Base-by-base conservation (phyloP, 2,329 filamentous ascomycete species). In the Westerdykella aurantiaca region DNA sequence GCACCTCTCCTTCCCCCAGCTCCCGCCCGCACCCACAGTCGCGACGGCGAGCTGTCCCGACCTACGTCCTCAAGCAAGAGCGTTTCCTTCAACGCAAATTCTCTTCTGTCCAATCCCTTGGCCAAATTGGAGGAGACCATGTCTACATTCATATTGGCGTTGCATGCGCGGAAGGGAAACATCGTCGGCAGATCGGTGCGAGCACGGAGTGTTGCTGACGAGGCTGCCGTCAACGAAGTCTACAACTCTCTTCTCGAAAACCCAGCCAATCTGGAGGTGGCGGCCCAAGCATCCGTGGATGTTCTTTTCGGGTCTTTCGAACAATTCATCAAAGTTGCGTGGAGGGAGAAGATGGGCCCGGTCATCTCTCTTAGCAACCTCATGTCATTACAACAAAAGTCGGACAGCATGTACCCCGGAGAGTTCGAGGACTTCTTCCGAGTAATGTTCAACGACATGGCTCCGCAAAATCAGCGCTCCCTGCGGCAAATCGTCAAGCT, bases 281-380 rank as follows among this genome's bases (percentile, higher is more conserved):
- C 86, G 2, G 78, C 82, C 0, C 88, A 95, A 46, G 77, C 87
- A 7, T 79, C 83, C 3, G 81, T 91, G 7, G 89, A 96, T 58
- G 82, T 91, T 16, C 77, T 97, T 5, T 95, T 96, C 60, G 85
- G 86, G 21, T 86, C 90, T 0, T 97, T 96, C 63, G 90, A 96
- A 64, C 96, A 94, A 49, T 97, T 96, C 55, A 72, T 96, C 47
- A 82, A 82, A 46, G 83, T 89, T 50, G 89, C 87, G 11, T 97
- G 91, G 91, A 82, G 79, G 46, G 86, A 91, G 52, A 84, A 88
- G 55, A 89, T 96, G 75, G 91, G 91, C 0, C 81, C 87, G 3
- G 80, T 97, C 43, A 81, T 97, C 64, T 81, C 86, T 1, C 75
- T 80, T 41, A 75, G 84, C 38, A 78, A 81, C 5, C 74, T 96